Conservation (phyloP, 495 filamentous ascomycete genomes). For the Lophiotrema nucula region DNA sequence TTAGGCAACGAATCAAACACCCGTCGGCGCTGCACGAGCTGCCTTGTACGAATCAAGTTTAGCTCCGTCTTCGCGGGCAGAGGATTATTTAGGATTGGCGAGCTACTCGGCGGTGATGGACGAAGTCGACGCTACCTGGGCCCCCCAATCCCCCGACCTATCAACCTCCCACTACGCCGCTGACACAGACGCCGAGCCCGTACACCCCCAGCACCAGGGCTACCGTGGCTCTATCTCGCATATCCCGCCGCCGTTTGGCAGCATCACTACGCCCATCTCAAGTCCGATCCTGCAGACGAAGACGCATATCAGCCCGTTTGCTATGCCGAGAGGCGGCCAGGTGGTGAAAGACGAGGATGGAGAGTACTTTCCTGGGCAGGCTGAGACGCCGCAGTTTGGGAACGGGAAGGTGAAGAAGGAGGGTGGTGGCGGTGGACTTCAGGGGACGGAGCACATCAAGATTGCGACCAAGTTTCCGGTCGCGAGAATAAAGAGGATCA, state of each 20-base stretch:
- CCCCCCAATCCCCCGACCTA: slow-evolving; percentile 40
- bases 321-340: slow-evolving; percentile 28
- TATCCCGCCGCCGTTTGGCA: slow-evolving; percentile 9
- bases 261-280: slow-evolving; percentile 29
- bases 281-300: slow-evolving; percentile 4
- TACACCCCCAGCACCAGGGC: slow-evolving; percentile 37
- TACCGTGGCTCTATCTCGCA: slow-evolving; percentile 39
- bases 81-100: too few relatives aligned
- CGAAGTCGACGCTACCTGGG: slow-evolving; percentile 34
- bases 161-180: slow-evolving; percentile 32
- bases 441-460: slow-evolving; percentile 49
- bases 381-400: slow-evolving; percentile 1
- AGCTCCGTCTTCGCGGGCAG: too few relatives aligned
- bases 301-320: background rate
- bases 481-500: slow-evolving; percentile 96
- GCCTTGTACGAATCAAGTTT: too few relatives aligned
- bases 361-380: slow-evolving; percentile 27
- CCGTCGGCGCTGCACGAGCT: background rate
- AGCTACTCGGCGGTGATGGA: too few relatives aligned
- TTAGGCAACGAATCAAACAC: too few relatives aligned
- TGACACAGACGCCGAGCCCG: slow-evolving; percentile 11
- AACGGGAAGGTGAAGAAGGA: slow-evolving; percentile 17
- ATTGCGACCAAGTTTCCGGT: slow-evolving; percentile 97
- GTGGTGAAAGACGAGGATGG: slow-evolving; percentile 27
- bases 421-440: background rate